Evolutionary conservation across 805 yeast species (phyloP).

Genomic region (Suhomyces sp.): DNA sequence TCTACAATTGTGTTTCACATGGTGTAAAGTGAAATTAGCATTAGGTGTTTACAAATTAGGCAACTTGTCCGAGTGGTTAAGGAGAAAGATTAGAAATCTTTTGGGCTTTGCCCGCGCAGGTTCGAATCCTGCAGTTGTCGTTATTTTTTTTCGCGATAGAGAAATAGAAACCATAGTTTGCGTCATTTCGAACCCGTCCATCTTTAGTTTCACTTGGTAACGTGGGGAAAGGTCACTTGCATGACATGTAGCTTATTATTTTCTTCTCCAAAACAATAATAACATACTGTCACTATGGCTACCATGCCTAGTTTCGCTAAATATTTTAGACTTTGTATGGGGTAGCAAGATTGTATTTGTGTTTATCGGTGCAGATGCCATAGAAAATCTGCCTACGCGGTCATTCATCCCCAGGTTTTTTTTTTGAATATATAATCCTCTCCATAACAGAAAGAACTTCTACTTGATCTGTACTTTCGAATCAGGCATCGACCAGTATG

Average conservation of each 20-base stretch:
- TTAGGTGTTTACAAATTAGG: conserved; percentile 10
- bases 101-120: conserved; percentile 38
- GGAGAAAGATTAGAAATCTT: conserved; percentile 53
- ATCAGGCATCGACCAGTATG: background rate
- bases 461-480: background rate
- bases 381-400: background rate
- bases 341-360: background rate
- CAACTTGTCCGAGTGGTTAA: conserved; percentile 62
- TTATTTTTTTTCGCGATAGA: conserved; percentile 23
- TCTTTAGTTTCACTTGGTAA: background rate
- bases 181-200: background rate
- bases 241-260: background rate
- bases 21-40: too few species aligned
- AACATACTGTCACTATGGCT: background rate
- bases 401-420: conserved; percentile 3
- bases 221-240: background rate
- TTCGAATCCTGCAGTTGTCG: conserved; percentile 77
- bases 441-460: background rate
- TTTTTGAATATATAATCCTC: background rate
- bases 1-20: too few species aligned
- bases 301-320: background rate
- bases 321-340: background rate
- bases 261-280: background rate
- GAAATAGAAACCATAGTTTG: background rate
- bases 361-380: background rate